These are phyloP conservation scores for Smallanthus sonchifolius DNA, from an alignment of 129 eudicot species.

Conservation along the genomic window DNA sequence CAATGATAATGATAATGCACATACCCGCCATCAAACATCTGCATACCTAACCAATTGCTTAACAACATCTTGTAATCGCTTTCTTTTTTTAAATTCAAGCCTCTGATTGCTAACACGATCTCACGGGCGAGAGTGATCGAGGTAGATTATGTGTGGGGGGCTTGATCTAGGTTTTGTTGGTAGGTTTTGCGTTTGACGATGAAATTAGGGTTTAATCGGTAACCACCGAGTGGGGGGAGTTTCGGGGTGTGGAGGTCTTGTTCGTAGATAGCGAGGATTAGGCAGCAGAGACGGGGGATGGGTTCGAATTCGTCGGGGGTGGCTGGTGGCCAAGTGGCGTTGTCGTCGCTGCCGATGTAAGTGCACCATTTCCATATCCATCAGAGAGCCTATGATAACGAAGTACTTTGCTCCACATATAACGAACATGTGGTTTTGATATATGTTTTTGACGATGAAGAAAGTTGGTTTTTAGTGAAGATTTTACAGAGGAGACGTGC, in stretches of 20 bases:
- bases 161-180: constrained; percentile 54
- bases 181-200: constrained; percentile 72
- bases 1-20: too few species aligned
- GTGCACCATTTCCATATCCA: constrained; percentile 92
- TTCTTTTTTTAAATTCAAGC: too few species aligned
- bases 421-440: constrained; percentile 47
- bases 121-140: constrained; percentile 55
- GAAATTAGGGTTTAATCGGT: constrained; percentile 62
- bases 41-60: too few species aligned
- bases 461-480: not conserved
- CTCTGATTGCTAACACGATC: constrained; percentile 50
- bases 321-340: too few species aligned
- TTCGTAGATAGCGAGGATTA: constrained; percentile 77
- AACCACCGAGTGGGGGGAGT: constrained; percentile 46
- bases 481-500: too few species aligned
- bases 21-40: too few species aligned
- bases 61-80: too few species aligned
- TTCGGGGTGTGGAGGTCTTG: constrained; percentile 51
- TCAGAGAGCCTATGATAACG: constrained; percentile 60
- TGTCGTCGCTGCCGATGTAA: constrained; percentile 47
- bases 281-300: constrained; percentile 9
- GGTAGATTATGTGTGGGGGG: constrained; percentile 71
- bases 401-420: constrained; percentile 77
- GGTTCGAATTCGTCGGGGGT: too few species aligned
- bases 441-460: not conserved